Percentiles rank a stretch among this genome's conserved stretches.
Conservation (phyloP, 2,329 filamentous ascomycete genomes). For the Paraphaeosphaeria minitans region DNA sequence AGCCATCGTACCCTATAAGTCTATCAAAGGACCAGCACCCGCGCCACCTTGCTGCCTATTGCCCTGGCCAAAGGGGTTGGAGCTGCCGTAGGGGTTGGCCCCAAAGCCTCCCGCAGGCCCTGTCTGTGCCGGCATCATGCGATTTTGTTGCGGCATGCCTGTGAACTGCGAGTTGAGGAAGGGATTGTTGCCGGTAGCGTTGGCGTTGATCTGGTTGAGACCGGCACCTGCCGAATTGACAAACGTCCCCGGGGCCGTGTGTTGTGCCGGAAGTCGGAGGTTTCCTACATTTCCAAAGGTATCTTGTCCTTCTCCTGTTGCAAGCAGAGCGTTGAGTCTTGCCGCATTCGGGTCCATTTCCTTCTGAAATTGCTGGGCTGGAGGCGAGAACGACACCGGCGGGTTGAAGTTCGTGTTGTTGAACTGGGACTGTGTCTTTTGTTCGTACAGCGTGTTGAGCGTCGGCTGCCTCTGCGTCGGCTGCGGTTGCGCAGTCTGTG, state of each 20-base stretch:
- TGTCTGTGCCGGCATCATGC: constrained; percentile 56
- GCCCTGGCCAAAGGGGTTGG: constrained; percentile 61
- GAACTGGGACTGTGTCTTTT: constrained; percentile 73
- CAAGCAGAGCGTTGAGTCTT: constrained; percentile 83
- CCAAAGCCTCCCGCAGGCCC: constrained; percentile 56
- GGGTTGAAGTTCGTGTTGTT: constrained; percentile 58
- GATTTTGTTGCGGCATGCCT: constrained; percentile 61
- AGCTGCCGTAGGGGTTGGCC: constrained; percentile 50
- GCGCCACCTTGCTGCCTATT: constrained; percentile 49
- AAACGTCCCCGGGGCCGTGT: constrained; percentile 94
- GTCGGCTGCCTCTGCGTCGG: constrained; percentile 64
- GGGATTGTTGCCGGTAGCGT: constrained; percentile 80
- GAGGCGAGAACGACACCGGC: constrained; percentile 52
- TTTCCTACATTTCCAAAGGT: constrained; percentile 98
- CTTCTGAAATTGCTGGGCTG: constrained; percentile 48
- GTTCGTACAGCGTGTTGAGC: constrained; percentile 78
- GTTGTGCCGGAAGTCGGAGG: constrained; percentile 91
- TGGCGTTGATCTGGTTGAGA: constrained; percentile 70
- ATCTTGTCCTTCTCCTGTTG: constrained; percentile 89
- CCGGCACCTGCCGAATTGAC: constrained; percentile 92
- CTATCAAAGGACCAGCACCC: constrained; percentile 7
- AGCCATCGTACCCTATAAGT: constrained; percentile 7
- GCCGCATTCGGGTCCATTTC: constrained; percentile 65
- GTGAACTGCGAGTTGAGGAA: constrained; percentile 87
- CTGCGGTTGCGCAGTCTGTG: constrained; percentile 62